Conservation (phyloP, 768 basidiomycete species). For the Tricholoma bakamatsutake region DNA sequence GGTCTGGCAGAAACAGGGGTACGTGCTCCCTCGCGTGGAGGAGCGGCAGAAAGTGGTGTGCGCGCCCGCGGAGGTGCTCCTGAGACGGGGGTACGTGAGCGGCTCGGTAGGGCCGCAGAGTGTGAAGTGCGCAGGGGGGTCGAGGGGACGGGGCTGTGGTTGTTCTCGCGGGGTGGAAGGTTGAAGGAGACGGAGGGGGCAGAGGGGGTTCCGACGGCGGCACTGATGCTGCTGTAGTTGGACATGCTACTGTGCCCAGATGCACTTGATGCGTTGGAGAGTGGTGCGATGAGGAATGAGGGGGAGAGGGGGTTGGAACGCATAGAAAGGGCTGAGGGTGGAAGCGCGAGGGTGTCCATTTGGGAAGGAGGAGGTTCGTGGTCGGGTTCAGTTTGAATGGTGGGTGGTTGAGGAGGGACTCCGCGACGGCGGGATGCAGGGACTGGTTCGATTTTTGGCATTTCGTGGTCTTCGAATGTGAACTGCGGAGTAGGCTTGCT, state of each 20-base stretch:
- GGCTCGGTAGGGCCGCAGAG: slow-evolving; percentile 9
- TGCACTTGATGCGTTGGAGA: slow-evolving; percentile 9
- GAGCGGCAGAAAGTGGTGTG: slow-evolving; percentile 24
- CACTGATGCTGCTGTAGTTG: slow-evolving; percentile 7
- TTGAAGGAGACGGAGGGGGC: slow-evolving; percentile 10
- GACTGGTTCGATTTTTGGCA: slow-evolving; percentile 20
- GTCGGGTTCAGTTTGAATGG: neutral
- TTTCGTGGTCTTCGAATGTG: slow-evolving; percentile 24
- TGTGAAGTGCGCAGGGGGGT: slow-evolving; percentile 11
- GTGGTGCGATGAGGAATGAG: slow-evolving; percentile 9
- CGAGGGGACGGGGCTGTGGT: slow-evolving; percentile 39
- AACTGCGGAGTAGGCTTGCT: slow-evolving; percentile 23
- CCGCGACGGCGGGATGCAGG: slow-evolving; percentile 14
- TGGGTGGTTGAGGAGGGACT: slow-evolving; percentile 3
- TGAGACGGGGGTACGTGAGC: slow-evolving; percentile 8
- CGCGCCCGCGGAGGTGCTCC: slow-evolving; percentile 63
- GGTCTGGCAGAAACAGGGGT: slow-evolving; percentile 12
- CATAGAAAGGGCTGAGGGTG: slow-evolving; percentile 10
- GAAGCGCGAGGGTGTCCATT: slow-evolving; percentile 11
- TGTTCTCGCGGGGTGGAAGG: slow-evolving; percentile 40
- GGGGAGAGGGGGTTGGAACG: slow-evolving; percentile 13
- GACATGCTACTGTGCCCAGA: slow-evolving; percentile 13
- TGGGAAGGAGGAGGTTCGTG: slow-evolving; percentile 2
- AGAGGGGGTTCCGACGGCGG: slow-evolving; percentile 2
- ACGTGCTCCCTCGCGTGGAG: slow-evolving; percentile 11